Conservation (phyloP, 1,284 basidiomycete genomes). For the Laetiporus sulphureus region DNA sequence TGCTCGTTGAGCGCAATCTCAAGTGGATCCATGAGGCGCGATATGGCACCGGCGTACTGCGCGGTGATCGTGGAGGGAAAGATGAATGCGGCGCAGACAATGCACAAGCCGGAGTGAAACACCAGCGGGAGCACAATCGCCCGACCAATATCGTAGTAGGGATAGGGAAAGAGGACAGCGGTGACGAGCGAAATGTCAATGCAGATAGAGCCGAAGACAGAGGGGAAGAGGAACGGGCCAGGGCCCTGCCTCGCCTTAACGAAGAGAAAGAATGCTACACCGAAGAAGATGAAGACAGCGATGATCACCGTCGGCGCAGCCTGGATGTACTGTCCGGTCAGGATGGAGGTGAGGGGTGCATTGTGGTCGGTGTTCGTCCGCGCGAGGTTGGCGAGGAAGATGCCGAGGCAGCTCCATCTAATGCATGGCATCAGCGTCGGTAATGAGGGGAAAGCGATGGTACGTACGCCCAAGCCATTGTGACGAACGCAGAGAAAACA, state of each 20-base stretch:
- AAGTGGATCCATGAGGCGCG: constrained; percentile 47
- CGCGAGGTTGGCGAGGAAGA: constrained; percentile 55
- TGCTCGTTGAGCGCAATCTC: constrained; percentile 43
- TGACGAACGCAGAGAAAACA: constrained; percentile 47
- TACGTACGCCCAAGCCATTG: constrained; percentile 59
- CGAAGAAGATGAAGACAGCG: constrained; percentile 61
- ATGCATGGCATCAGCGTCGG: not conserved
- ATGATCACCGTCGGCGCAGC: constrained; percentile 55
- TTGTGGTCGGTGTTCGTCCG: constrained; percentile 39
- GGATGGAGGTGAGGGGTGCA: constrained; percentile 32
- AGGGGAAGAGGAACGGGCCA: constrained; percentile 57
- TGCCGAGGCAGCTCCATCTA: constrained; percentile 65
- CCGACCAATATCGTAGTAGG: constrained; percentile 52
- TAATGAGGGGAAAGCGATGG: not conserved
- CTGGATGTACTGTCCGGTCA: constrained; percentile 53
- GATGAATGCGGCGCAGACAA: constrained; percentile 47
- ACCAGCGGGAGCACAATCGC: constrained; percentile 53
- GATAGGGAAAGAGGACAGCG: constrained; percentile 58
- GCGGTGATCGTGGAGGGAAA: constrained; percentile 67
- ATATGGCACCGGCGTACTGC: constrained; percentile 50
- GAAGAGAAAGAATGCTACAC: constrained; percentile 55
- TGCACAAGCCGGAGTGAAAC: constrained; percentile 54
- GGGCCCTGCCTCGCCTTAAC: constrained; percentile 58
- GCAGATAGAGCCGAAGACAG: constrained; percentile 52
- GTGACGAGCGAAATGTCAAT: constrained; percentile 58